These are phyloP conservation scores for Rhododendron simsii DNA, from an alignment of 148 eudicot genomes.

Conservation along the genomic window DNA sequence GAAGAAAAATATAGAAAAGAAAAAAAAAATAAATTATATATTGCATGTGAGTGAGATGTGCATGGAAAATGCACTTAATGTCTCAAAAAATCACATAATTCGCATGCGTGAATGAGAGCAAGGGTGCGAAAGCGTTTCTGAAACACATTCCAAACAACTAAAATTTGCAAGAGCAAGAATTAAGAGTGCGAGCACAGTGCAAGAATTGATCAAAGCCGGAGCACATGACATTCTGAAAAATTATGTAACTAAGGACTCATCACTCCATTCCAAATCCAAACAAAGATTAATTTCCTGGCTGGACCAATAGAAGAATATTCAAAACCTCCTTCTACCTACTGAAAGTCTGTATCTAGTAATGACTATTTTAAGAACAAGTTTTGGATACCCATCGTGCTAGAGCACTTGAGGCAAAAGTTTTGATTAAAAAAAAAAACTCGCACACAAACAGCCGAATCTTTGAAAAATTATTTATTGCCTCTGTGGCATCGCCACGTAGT, in stretches of 20 bases:
- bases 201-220: no score
- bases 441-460: not conserved
- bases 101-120: no score
- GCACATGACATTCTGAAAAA: no score
- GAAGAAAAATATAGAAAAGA: no score
- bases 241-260: no score
- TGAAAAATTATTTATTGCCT: no score
- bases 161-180: no score
- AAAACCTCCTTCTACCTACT: no score
- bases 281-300: not conserved
- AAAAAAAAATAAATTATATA: no score
- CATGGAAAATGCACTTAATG: not conserved
- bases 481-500: accelerated
- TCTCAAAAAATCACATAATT: no score
- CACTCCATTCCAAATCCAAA: not conserved
- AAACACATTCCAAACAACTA: not conserved
- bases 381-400: not conserved
- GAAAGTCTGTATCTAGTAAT: not conserved
- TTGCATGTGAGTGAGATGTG: not conserved
- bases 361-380: not conserved
- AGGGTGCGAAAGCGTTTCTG: no score
- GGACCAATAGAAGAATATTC: not conserved
- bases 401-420: not conserved
- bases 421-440: not conserved
- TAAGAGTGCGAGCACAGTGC: not conserved